Conservation (phyloP, 1,139 yeast species). For the Debaryomyces fabryi region DNA sequence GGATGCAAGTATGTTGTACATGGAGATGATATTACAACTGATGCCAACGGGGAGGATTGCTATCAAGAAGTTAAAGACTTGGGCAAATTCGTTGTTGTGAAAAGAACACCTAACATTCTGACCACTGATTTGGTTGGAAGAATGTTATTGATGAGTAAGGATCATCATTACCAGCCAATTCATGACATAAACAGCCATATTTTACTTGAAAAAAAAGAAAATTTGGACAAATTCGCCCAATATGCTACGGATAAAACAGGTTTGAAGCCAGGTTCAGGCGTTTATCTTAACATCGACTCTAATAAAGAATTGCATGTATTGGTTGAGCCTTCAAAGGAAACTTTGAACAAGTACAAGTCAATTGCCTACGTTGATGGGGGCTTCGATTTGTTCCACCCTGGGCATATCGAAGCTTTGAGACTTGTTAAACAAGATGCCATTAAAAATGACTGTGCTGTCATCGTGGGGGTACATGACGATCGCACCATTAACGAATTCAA, state of each 20-base stretch:
- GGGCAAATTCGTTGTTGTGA: conserved; percentile 87
- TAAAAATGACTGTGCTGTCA: conserved; percentile 45
- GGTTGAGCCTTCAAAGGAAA: conserved; percentile 35
- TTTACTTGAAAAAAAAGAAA: conserved; percentile 37
- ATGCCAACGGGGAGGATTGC: conserved; percentile 92
- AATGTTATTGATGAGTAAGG: conserved; percentile 64
- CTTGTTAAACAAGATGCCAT: conserved; percentile 43
- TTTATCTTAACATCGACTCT: conserved; percentile 43
- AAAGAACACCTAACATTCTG: conserved; percentile 89
- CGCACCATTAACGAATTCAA: conserved; percentile 55
- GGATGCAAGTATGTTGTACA: conserved; percentile 90
- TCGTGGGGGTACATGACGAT: conserved; percentile 77
- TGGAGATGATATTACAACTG: conserved; percentile 97
- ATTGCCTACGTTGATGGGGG: conserved; percentile 77
- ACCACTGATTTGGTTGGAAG: conserved; percentile 96
- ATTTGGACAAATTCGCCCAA: conserved; percentile 39
- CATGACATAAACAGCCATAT: conserved; percentile 27
- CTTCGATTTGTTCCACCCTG: conserved; percentile 91
- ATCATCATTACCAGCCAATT: conserved; percentile 56
- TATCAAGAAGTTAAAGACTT: conserved; percentile 80
- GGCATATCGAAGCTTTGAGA: conserved; percentile 76
- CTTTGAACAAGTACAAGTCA: conserved; percentile 25
- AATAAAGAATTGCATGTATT: conserved; percentile 28
- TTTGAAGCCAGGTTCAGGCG: conserved; percentile 59
- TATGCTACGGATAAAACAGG: conserved; percentile 78